Percentiles rank a stretch among this genome's conserved stretches.
Conservation (phyloP, 176 grass and related monocot genomes). For the Typha latifolia region DNA sequence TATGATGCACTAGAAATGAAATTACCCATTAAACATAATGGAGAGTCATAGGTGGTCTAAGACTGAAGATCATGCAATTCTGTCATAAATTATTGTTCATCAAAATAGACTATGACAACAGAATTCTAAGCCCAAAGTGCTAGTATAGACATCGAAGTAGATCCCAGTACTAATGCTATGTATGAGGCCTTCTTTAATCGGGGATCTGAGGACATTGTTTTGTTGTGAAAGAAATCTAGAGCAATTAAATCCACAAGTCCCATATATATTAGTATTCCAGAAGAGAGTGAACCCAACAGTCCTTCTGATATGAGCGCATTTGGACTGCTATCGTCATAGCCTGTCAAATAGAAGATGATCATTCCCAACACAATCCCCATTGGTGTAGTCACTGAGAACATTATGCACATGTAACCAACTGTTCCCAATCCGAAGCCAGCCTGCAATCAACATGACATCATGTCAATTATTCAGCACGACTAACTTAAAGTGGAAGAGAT, state of each 20-base stretch:
- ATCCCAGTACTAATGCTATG: slow-evolving; percentile 75
- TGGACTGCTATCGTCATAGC: slow-evolving; percentile 84
- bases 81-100: slow-evolving; percentile 2
- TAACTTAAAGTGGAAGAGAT: not conserved
- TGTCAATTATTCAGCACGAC: slow-evolving; percentile 2
- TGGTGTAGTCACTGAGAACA: slow-evolving; percentile 92
- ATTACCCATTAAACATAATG: too few species aligned
- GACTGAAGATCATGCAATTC: slow-evolving; percentile 7
- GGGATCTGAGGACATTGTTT: slow-evolving; percentile 53
- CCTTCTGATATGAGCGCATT: slow-evolving; percentile 89
- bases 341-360: slow-evolving; percentile 80
- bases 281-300: slow-evolving; percentile 74
- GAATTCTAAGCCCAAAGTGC: slow-evolving; percentile 74
- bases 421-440: slow-evolving; percentile 78
- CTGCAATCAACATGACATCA: slow-evolving; percentile 29
- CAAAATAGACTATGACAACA: slow-evolving; percentile 7
- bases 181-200: slow-evolving; percentile 71
- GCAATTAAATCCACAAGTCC: slow-evolving; percentile 90
- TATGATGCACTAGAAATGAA: too few species aligned
- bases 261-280: slow-evolving; percentile 89
- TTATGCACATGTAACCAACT: slow-evolving; percentile 89
- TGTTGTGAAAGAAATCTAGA: slow-evolving; percentile 92
- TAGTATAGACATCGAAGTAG: slow-evolving; percentile 90
- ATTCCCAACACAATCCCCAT: slow-evolving; percentile 89
- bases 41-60: not conserved